A percentile compares a stretch with the other conserved stretches of the same genome.
Conservation (phyloP, 1,139 yeast genomes). For the Scheffersomyces parashehatae region DNA sequence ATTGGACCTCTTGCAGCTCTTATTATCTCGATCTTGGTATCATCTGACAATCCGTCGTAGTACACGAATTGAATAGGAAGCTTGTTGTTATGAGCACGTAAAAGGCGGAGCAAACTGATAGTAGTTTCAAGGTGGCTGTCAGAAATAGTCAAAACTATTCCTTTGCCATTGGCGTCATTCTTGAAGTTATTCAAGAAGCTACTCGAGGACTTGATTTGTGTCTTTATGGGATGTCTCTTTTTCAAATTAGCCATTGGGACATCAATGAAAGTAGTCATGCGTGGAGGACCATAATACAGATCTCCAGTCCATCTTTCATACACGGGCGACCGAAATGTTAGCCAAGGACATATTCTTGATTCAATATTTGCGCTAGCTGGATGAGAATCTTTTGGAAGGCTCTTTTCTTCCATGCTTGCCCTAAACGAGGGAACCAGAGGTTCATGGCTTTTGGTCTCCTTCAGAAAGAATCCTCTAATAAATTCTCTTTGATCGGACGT, state of each 20-base stretch:
- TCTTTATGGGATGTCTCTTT: slow-evolving; percentile 2
- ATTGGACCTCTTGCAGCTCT: slow-evolving; percentile 11
- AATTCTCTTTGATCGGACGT: not conserved
- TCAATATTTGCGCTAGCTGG: not conserved
- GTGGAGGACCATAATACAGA: no score
- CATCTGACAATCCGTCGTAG: slow-evolving; percentile 19
- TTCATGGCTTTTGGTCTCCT: no score
- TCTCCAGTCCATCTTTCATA: slow-evolving; percentile 18
- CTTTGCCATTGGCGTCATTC: slow-evolving; percentile 29
- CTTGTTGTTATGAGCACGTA: slow-evolving; percentile 29
- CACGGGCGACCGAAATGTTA: slow-evolving; percentile 23
- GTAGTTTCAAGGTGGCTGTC: slow-evolving; percentile 24
- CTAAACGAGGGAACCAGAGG: not conserved
- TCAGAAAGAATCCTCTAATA: no score
- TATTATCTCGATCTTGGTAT: slow-evolving; percentile 22
- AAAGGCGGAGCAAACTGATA: slow-evolving; percentile 27
- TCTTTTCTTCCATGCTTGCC: not conserved
- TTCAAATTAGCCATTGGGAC: not conserved
- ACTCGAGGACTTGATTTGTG: not conserved
- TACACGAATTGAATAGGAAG: slow-evolving; percentile 40
- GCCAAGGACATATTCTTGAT: slow-evolving; percentile 22
- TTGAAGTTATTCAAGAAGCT: not conserved
- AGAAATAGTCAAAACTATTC: slow-evolving; percentile 33
- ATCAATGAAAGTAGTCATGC: no score
- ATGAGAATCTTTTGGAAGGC: not conserved